Evolutionary conservation across 495 filamentous ascomycete genomes (phyloP).

Genomic region (Penicillium diatomitis): DNA sequence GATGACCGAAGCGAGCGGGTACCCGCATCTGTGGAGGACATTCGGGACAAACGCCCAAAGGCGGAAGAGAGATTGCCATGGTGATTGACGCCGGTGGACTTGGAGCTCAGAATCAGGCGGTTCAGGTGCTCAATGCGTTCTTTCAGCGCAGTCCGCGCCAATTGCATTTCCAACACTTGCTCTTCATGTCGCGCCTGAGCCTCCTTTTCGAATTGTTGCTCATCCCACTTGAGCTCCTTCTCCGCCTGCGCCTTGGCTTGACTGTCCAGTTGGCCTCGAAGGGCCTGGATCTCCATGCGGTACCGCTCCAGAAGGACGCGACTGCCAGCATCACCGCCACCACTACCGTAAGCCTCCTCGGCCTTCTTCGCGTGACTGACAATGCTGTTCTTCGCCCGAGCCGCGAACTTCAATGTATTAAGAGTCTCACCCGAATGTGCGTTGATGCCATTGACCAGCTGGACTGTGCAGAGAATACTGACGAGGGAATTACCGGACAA

Average conservation of each 20-base stretch:
- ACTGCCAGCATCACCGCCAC: slow-evolving; percentile 66
- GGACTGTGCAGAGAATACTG: slow-evolving; percentile 93
- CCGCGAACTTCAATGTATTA: slow-evolving; percentile 95
- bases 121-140: slow-evolving; percentile 97
- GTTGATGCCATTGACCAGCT: slow-evolving; percentile 56
- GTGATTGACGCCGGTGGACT: slow-evolving; percentile 84
- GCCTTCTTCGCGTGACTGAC: slow-evolving; percentile 93
- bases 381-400: slow-evolving; percentile 94
- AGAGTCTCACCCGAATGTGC: slow-evolving; percentile 79
- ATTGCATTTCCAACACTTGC: slow-evolving; percentile 96
- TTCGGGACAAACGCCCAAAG: slow-evolving; percentile 58
- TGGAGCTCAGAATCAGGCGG: slow-evolving; percentile 87
- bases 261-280: slow-evolving; percentile 71
- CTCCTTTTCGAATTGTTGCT: slow-evolving; percentile 69
- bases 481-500: slow-evolving; percentile 89
- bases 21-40: slow-evolving; percentile 41
- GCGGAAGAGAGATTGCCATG: slow-evolving; percentile 64
- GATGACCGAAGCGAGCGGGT: slow-evolving; percentile 62
- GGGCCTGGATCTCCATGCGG: slow-evolving; percentile 81
- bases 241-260: slow-evolving; percentile 64
- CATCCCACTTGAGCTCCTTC: slow-evolving; percentile 56
- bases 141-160: slow-evolving; percentile 89
- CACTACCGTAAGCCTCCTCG: slow-evolving; percentile 73
- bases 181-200: slow-evolving; percentile 83
- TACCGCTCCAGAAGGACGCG: slow-evolving; percentile 87